Evolutionary conservation across 2,329 filamentous ascomycete genomes (phyloP).

Genomic region (Calonectria fujianensis): DNA sequence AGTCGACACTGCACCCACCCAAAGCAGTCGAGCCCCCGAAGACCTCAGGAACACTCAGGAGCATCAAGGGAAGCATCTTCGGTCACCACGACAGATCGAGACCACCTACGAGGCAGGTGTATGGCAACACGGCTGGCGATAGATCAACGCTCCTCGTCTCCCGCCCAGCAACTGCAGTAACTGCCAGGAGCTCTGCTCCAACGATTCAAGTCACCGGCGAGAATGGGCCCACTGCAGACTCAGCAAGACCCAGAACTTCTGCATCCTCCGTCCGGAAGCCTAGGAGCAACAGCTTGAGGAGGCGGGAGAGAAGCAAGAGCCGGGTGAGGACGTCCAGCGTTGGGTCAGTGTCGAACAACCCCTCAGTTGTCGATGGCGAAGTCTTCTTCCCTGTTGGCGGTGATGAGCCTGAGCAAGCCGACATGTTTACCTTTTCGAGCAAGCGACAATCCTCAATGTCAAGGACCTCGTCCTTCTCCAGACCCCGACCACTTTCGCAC

Average conservation of each 20-base stretch:
- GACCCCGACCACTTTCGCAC: slow-evolving; percentile 65
- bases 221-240: slow-evolving; percentile 64
- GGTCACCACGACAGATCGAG: slow-evolving; percentile 72
- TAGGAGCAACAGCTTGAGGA: slow-evolving; percentile 72
- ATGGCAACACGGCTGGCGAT: slow-evolving; percentile 59
- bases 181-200: slow-evolving; percentile 71
- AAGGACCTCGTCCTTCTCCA: slow-evolving; percentile 64
- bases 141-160: slow-evolving; percentile 58
- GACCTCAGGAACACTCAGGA: slow-evolving; percentile 83
- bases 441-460: slow-evolving; percentile 63
- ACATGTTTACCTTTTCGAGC: slow-evolving; percentile 66
- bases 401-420: slow-evolving; percentile 64
- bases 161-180: slow-evolving; percentile 65
- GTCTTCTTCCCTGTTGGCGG: slow-evolving; percentile 66
- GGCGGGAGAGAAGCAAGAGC: slow-evolving; percentile 71
- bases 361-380: slow-evolving; percentile 71
- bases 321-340: slow-evolving; percentile 67
- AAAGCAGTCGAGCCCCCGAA: slow-evolving; percentile 76
- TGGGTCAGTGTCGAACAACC: slow-evolving; percentile 61
- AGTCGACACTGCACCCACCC: slow-evolving; percentile 65
- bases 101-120: slow-evolving; percentile 65
- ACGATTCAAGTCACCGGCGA: slow-evolving; percentile 87
- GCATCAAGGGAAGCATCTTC: slow-evolving; percentile 85
- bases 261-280: slow-evolving; percentile 61
- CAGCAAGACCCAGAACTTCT: slow-evolving; percentile 60